Conservation (phyloP, 169 alveolate genomes). For the Babesia sp. region DNA sequence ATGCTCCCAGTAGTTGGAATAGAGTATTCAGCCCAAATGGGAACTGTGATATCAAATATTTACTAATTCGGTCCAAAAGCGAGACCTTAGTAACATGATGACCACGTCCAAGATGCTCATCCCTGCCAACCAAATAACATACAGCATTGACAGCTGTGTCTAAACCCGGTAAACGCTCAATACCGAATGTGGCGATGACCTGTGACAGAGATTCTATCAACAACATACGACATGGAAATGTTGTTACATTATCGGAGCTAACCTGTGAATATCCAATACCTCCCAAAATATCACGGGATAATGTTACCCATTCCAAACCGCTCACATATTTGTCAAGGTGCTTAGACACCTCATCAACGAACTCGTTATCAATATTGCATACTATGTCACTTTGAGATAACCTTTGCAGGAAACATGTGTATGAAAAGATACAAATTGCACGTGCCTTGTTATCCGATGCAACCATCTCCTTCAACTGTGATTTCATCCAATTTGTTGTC, state of each 20-base stretch:
- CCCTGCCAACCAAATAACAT: neutral
- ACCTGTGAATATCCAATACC: too few species aligned
- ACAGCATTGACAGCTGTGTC: constrained; percentile 12
- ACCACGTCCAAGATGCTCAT: neutral
- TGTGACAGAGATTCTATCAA: constrained; percentile 14
- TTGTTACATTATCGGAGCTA: neutral
- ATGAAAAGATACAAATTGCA: constrained; percentile 8
- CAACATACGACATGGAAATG: constrained; percentile 11
- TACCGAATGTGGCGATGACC: neutral
- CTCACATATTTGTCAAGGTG: neutral
- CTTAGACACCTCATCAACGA: neutral
- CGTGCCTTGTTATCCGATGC: neutral
- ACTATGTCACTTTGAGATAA: neutral
- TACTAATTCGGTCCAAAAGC: constrained; percentile 5
- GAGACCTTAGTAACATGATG: neutral
- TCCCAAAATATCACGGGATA: constrained; percentile 20
- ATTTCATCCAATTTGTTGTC: neutral
- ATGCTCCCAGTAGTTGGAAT: constrained; percentile 35
- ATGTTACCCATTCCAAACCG: constrained; percentile 24
- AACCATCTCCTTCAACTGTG: neutral
- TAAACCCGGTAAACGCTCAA: neutral
- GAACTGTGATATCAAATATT: constrained; percentile 18
- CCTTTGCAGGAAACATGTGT: constrained; percentile 1
- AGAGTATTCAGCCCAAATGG: constrained; percentile 18
- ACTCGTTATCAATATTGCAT: neutral